Base-by-base conservation (phyloP, 768 basidiomycete genomes). In the Kondoa malvinella region DNA sequence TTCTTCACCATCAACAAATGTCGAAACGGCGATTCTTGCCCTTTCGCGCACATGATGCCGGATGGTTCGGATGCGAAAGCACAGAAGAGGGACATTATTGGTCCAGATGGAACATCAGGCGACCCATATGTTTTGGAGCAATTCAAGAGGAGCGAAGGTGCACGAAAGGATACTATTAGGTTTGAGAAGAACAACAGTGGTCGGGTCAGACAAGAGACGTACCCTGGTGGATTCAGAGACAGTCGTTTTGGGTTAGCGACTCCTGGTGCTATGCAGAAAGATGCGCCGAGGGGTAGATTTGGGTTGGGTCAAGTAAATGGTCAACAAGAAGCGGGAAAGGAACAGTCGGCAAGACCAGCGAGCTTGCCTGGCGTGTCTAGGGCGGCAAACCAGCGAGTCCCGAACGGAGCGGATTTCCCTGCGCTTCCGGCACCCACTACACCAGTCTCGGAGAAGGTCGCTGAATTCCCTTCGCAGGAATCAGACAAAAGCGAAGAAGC, bases 1-100 rank as follows among this genome's bases (percentile, higher is more conserved):
- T 73, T 70, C 69, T 73, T 73, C 67, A 69, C 69, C 57, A 69
- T 68, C 50, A 73, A 71, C 66, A 67, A 70, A 15, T 73, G 72
- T 71, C 65, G 70, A 25, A 70, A 73, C 69, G 68, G 72, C 34
- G 72, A 73, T 69, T 64, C 57, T 16, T 73, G 72, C 61, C 26
- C 40, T 4, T 73, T 73, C 66, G 29, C 65, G 34, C 72, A 73
- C 65, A 1, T 67, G 21, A 66, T 73, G 3, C 56, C 68, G 8
- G 72, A 71, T 31, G 72, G 72, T 0, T 50, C 50, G 4, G 72
- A 73, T 63, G 72, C 72, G 17, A 68, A 71, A 4, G 16, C 14
- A 1, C 71, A 70, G 25, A 66, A 66, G 1, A 31, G 66, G 40
- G 63, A 65, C 34, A 64, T 70, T 61, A 61, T 72, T 30, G 71